Base-by-base conservation (phyloP, 768 basidiomycete genomes). In the Sutorius australiensis region DNA sequence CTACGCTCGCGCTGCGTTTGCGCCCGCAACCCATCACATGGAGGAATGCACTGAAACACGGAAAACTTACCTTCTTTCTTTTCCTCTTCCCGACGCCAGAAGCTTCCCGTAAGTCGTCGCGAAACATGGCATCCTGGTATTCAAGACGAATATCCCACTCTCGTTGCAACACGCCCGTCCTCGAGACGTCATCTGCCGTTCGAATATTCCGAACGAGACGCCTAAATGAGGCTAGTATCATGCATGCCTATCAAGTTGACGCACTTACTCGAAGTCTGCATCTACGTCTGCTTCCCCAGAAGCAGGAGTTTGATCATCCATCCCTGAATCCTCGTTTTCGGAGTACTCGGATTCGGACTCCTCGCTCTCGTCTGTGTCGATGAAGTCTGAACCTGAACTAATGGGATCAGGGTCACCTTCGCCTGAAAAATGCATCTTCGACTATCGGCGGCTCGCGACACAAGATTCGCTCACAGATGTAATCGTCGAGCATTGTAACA, bases 61-160 rank as follows among this genome's bases (percentile, higher is more conserved):
- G 21, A 37, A 41, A 36, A 24, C 12, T 52, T 48, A 80, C 79
- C 73, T 77, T 79, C 63, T 73, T 77, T 54, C 75, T 68, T 58
- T 73, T 60, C 51, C 65, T 71, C 47, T 61, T 74, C 16, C 88
- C 88, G 32, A 91, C 77, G 7, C 89, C 89, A 10, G 87, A 86
- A 4, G 88, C 88, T 32, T 46, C 46, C n/a, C 46, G 24, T 17
- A 91, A 70, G 60, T 90, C 87, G 51, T 89, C 84, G 14, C 78
- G 80, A 62, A 90, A 87, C 58, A 84, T 80, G 0, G 79, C 78
- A 13, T 87, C 82, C 51, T 76, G 75, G 48, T 89, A 84, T 59
- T 84, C 80, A 40, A 48, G 46, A 14, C 46, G 27, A 19, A 48
- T 48, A 37, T 48, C 46, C 46, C 46, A 48, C n/a, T 48, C 34